Conservation (phyloP, 495 filamentous ascomycete species). For the Penicillium desertorum region DNA sequence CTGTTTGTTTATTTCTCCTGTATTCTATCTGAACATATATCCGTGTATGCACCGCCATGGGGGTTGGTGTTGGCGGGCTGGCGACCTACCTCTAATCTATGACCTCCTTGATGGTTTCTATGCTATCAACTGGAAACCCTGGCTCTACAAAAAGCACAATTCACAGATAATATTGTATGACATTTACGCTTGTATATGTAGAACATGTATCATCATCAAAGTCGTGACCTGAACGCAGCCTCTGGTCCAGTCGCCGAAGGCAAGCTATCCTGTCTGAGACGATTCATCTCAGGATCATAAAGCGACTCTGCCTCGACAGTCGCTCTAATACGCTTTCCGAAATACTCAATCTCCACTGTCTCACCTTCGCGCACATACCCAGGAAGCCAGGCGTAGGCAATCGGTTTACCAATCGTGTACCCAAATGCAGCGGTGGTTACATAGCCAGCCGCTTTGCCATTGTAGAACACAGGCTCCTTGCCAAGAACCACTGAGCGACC, state of each 20-base stretch:
- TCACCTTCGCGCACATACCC: conserved; percentile 32
- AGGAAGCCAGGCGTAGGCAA: conserved; percentile 50
- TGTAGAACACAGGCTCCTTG: conserved; percentile 50
- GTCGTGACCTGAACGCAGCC: conserved; percentile 16
- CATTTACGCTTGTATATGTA: no score
- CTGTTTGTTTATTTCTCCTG: neutral
- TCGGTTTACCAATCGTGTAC: conserved; percentile 44
- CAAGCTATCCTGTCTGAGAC: conserved; percentile 21
- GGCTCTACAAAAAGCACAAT: neutral
- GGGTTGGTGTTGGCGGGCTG: neutral
- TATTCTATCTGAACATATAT: neutral
- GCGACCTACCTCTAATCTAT: neutral
- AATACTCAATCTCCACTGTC: conserved; percentile 49
- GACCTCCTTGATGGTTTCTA: neutral
- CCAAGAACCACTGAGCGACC: conserved; percentile 47
- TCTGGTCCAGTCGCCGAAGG: conserved; percentile 7
- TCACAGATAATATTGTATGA: no score
- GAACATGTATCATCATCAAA: neutral
- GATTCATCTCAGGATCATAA: conserved; percentile 39
- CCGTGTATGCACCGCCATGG: neutral
- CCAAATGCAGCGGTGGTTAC: conserved; percentile 51
- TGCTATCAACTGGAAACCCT: no score
- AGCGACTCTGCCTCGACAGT: conserved; percentile 40
- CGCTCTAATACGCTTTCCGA: conserved; percentile 43
- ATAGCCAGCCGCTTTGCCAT: conserved; percentile 43